A percentile compares a stretch with the other conserved stretches of the same genome.
These are phyloP conservation scores for Clarireedia homoeocarpa DNA, from an alignment of 2,329 filamentous ascomycete species.

Conservation along the genomic window DNA sequence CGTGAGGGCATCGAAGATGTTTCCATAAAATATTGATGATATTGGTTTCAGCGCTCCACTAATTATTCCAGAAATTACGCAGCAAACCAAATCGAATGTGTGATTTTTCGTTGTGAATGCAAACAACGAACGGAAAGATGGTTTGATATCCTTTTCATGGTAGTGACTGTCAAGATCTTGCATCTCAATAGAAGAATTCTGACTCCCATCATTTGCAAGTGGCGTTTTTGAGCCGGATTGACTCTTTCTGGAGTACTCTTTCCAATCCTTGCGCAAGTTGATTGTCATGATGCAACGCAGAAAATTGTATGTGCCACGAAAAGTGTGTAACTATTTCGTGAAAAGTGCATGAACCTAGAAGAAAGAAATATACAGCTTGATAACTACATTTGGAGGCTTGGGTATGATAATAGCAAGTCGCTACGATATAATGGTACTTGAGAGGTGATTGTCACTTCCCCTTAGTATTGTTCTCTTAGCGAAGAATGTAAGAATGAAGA, in stretches of 20 bases:
- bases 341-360: neutral
- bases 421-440: neutral
- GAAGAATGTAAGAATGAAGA: constrained; percentile 3
- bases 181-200: constrained; percentile 3
- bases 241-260: neutral
- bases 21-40: constrained; percentile 64
- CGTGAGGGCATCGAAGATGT: constrained; percentile 65
- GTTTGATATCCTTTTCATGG: constrained; percentile 1
- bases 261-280: neutral
- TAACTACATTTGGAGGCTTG: neutral
- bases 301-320: neutral
- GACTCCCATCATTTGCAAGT: neutral
- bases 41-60: constrained; percentile 57
- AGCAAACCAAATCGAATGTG: constrained; percentile 43
- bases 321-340: neutral
- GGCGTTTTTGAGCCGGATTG: neutral
- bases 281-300: neutral
- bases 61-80: constrained; percentile 46
- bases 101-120: constrained; percentile 61
- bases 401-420: neutral
- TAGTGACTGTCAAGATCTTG: neutral
- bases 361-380: neutral
- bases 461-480: constrained; percentile 19
- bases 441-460: neutral
- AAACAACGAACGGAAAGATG: constrained; percentile 46